phyloP scores from a whole-genome alignment of 2,329 filamentous ascomycete genomes.

The Sporothrix sp. region DNA sequence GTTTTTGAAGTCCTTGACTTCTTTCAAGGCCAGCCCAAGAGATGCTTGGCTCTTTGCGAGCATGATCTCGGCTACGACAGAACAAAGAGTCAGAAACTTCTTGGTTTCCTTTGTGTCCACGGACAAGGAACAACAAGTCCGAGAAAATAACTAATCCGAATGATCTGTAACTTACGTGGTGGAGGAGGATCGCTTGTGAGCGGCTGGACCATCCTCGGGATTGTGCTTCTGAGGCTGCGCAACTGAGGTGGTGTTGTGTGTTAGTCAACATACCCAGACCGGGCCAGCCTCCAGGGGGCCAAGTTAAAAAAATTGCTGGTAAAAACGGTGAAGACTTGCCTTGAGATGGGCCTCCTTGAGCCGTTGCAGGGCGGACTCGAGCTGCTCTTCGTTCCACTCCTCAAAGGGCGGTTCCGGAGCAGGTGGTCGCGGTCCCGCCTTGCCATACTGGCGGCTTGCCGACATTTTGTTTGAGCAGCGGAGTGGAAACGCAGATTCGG shows the following conservation, averaged over 20 bases:
- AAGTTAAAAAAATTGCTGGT: too few relatives aligned
- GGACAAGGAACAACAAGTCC: too few relatives aligned
- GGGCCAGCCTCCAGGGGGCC: too few relatives aligned
- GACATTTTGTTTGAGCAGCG: background rate
- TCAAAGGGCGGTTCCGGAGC: conserved; percentile 19
- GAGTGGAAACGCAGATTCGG: background rate
- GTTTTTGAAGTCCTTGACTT: conserved; percentile 43
- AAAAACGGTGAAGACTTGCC: too few relatives aligned
- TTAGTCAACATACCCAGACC: background rate
- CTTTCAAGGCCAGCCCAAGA: conserved; percentile 36
- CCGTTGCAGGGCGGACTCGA: conserved; percentile 40
- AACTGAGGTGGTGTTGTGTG: conserved; percentile 27
- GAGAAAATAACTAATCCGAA: too few relatives aligned
- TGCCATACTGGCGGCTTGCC: conserved; percentile 6
- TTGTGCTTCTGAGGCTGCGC: conserved; percentile 37
- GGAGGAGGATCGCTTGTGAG: conserved; percentile 38
- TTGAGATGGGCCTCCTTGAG: conserved; percentile 47
- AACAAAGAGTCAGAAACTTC: too few relatives aligned
- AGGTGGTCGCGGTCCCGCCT: background rate
- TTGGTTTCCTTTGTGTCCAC: too few relatives aligned
- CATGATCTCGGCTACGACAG: conserved; percentile 45
- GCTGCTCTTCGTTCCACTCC: conserved; percentile 38
- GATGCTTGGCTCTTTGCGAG: conserved; percentile 40
- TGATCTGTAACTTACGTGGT: conserved; percentile 40
- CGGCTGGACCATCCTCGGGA: conserved; percentile 43